These are phyloP conservation scores for Hippophae rhamnoides DNA, from an alignment of 306 rosid species.

Conservation along the genomic window DNA sequence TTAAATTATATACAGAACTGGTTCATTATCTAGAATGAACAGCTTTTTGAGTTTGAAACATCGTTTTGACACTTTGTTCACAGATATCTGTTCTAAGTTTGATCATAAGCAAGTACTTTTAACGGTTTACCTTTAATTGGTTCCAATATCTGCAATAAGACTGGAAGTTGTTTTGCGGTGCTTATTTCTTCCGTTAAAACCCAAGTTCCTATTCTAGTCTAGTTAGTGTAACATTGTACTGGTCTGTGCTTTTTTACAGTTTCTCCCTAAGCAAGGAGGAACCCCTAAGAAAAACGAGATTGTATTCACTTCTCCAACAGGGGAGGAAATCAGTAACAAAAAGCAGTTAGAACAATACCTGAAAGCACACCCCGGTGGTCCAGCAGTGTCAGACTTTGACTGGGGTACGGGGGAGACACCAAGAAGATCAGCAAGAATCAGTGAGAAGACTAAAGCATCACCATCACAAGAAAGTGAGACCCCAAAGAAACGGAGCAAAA, in stretches of 20 bases:
- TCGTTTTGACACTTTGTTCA: too few relatives aligned
- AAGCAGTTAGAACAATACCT: constrained; percentile 81
- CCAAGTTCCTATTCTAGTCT: constrained; percentile 5
- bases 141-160: too few relatives aligned
- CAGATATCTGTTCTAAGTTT: too few relatives aligned
- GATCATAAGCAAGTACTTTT: too few relatives aligned
- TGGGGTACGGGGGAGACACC: constrained; percentile 99
- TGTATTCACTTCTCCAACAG: constrained; percentile 76
- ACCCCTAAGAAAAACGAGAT: constrained; percentile 88
- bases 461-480: constrained; percentile 47
- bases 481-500: constrained; percentile 64
- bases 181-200: neutral
- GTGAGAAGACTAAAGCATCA: constrained; percentile 61
- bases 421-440: constrained; percentile 86
- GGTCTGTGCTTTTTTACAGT: constrained; percentile 37
- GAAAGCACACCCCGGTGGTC: constrained; percentile 84
- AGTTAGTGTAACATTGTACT: constrained; percentile 11
- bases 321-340: constrained; percentile 68
- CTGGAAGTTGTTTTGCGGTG: neutral
- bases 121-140: too few relatives aligned
- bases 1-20: too few relatives aligned
- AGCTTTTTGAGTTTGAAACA: too few relatives aligned
- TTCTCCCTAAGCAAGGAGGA: constrained; percentile 72
- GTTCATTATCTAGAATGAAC: too few relatives aligned
- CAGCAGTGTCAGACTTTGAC: constrained; percentile 67